These are phyloP conservation scores for Puccinia horiana DNA, from an alignment of 1,284 basidiomycete genomes.

Conservation along the genomic window DNA sequence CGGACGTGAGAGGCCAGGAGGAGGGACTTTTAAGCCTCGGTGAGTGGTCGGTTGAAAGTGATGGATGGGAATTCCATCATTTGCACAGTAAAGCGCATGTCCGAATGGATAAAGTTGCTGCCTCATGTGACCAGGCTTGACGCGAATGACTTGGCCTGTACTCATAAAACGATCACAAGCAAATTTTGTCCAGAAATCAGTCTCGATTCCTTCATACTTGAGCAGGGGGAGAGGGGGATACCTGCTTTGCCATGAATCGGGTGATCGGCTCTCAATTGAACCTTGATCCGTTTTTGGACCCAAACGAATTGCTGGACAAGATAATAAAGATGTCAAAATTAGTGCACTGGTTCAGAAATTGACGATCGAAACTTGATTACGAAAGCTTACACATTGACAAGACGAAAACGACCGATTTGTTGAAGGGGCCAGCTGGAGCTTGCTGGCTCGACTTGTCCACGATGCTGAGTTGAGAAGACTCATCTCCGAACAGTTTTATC, in stretches of 20 bases:
- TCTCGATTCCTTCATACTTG: background rate
- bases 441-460: background rate
- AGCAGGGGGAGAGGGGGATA: background rate
- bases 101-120: constrained; percentile 32
- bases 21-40: background rate
- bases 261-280: constrained; percentile 33
- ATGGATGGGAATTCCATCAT: constrained; percentile 46
- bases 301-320: constrained; percentile 18
- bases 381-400: background rate
- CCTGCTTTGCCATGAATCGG: constrained; percentile 33
- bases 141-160: constrained; percentile 39
- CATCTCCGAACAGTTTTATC: background rate
- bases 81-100: constrained; percentile 41
- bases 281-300: constrained; percentile 43
- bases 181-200: background rate
- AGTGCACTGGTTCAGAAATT: background rate
- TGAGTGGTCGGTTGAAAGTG: constrained; percentile 30
- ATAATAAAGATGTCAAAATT: background rate
- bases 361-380: background rate
- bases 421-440: background rate
- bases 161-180: background rate
- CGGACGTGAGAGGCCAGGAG: constrained; percentile 31
- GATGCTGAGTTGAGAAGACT: background rate
- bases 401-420: background rate
- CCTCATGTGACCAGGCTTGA: constrained; percentile 46